A percentile compares a stretch with the other conserved stretches of the same genome.
These are phyloP conservation scores for Rossbeevera mucosa DNA, from an alignment of 768 basidiomycete genomes.

Conservation along the genomic window DNA sequence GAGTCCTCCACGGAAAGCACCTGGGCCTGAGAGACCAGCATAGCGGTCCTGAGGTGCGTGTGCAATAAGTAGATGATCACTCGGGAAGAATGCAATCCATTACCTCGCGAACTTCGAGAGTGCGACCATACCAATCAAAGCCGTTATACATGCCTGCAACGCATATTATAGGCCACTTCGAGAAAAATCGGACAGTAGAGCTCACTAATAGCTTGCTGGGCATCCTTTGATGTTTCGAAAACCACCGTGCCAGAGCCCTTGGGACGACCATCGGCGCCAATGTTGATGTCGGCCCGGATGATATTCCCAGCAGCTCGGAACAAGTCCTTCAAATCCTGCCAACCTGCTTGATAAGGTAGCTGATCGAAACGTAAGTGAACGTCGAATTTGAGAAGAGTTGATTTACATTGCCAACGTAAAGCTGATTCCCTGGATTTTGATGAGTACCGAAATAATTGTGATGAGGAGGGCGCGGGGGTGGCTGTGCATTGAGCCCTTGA, in stretches of 20 bases:
- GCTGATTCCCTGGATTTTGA: conserved; percentile 76
- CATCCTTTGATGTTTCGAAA: conserved; percentile 88
- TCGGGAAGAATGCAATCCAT: conserved; percentile 12
- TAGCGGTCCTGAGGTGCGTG: conserved; percentile 69
- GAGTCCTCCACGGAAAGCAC: conserved; percentile 50
- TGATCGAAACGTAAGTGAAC: conserved; percentile 29
- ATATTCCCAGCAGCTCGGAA: conserved; percentile 96
- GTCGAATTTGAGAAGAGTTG: not conserved
- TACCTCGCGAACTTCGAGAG: conserved; percentile 94
- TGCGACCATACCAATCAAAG: conserved; percentile 95
- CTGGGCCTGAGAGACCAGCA: conserved; percentile 73
- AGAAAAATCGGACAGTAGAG: conserved; percentile 10
- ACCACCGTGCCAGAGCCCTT: conserved; percentile 98
- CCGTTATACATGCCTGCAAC: conserved; percentile 88
- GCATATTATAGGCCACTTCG: conserved; percentile 1
- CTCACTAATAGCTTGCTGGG: conserved; percentile 86
- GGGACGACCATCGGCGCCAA: conserved; percentile 86
- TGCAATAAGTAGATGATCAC: not conserved
- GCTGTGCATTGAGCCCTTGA: conserved; percentile 73
- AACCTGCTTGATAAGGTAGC: conserved; percentile 96
- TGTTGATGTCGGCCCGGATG: conserved; percentile 92
- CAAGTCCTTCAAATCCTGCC: conserved; percentile 97
- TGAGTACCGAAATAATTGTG: conserved; percentile 65
- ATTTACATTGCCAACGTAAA: conserved; percentile 87
- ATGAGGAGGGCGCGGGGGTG: conserved; percentile 78